Conservation (phyloP, 73 alveolate species). For the Tetrahymena thermophila region DNA sequence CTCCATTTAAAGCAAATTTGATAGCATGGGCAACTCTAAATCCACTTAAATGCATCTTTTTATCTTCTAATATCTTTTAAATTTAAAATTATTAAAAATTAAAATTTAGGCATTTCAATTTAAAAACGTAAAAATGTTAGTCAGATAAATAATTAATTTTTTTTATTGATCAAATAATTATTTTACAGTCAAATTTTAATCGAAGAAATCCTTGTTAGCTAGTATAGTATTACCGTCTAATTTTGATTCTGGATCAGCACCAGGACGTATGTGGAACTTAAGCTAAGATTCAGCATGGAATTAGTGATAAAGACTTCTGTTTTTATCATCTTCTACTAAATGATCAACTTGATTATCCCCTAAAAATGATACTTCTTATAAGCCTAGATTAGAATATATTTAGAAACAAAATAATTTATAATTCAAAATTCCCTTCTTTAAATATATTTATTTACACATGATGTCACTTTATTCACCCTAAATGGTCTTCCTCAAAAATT, state of each 20-base stretch:
- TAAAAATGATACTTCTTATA: slow-evolving; percentile 13
- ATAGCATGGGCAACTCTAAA: slow-evolving; percentile 30
- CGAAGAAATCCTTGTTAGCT: slow-evolving; percentile 10
- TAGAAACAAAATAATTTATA: neutral
- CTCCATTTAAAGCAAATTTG: neutral
- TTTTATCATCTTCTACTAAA: neutral
- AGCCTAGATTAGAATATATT: neutral
- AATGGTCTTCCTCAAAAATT: neutral
- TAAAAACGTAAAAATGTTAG: neutral
- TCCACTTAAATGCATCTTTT: slow-evolving; percentile 33
- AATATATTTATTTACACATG: neutral
- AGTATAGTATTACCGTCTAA: slow-evolving; percentile 56
- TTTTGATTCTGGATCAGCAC: slow-evolving; percentile 55
- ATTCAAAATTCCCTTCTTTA: neutral
- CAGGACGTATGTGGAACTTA: neutral
- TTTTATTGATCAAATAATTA: no score
- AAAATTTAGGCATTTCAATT: neutral
- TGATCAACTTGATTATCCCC: neutral
- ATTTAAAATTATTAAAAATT: neutral
- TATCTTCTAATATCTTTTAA: neutral
- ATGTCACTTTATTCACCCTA: neutral
- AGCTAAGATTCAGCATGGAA: slow-evolving; percentile 16
- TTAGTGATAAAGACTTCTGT: neutral
- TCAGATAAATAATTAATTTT: no score
- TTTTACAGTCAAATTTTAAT: neutral